phyloP scores from a whole-genome alignment of 441 rosid species.

The Populus tomentosa region DNA sequence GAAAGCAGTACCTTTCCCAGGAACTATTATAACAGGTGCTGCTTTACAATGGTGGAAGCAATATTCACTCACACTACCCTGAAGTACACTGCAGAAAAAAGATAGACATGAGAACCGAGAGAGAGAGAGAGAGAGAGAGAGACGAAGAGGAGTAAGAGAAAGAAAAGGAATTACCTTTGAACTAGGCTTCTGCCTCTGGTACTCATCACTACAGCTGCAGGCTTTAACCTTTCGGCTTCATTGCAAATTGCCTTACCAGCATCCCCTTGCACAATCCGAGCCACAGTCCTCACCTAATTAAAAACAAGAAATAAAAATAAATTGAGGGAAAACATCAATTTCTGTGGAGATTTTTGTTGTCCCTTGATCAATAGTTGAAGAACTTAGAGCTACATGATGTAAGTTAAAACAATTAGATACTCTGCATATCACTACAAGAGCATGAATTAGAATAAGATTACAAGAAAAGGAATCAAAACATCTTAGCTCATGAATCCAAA shows the following conservation, averaged over 20 bases:
- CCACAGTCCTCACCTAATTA: conserved; percentile 52
- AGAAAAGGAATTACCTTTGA: conserved; percentile 38
- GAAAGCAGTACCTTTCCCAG: conserved; percentile 58
- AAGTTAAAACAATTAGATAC: neutral
- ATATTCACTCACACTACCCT: conserved; percentile 79
- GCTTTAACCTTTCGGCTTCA: conserved; percentile 75
- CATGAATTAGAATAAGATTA: neutral
- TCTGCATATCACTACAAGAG: neutral
- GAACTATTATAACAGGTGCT: conserved; percentile 73
- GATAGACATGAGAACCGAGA: neutral
- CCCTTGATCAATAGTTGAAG: neutral
- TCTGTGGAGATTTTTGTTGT: neutral
- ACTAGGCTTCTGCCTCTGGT: conserved; percentile 81
- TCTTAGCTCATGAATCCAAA: no score
- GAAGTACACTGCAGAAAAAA: conserved; percentile 50
- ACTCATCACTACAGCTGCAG: conserved; percentile 83
- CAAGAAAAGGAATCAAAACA: neutral
- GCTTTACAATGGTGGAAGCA: conserved; percentile 85
- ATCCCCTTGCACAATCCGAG: conserved; percentile 76
- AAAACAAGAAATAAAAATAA: neutral
- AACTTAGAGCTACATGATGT: neutral
- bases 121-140: neutral
- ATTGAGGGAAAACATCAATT: neutral
- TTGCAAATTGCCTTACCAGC: conserved; percentile 68
- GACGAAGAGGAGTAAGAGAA: conserved; percentile 9